Percentiles rank a stretch among this genome's conserved stretches.
These are phyloP conservation scores for Saprolegnia parasitica DNA, from an alignment of 352 stramenopile genomes.

Conservation along the genomic window DNA sequence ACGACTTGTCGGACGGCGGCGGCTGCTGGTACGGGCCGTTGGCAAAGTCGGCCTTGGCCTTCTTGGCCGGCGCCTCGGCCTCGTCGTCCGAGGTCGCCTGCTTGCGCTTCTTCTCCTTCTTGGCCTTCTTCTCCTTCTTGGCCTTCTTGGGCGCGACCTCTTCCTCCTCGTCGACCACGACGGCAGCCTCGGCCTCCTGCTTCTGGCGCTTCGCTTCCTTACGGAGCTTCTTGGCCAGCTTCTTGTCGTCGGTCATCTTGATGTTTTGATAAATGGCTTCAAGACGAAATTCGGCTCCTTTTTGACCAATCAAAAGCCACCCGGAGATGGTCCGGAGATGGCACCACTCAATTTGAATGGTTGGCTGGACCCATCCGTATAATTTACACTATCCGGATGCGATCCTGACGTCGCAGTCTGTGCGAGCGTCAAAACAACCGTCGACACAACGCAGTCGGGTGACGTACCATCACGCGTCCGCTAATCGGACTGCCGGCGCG, in stretches of 20 bases:
- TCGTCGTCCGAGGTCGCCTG: constrained; percentile 23
- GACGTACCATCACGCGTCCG: background rate
- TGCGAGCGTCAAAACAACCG: background rate
- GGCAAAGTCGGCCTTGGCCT: constrained; percentile 46
- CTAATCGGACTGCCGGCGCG: no score
- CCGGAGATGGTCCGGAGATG: background rate
- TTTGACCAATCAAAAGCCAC: constrained; percentile 14
- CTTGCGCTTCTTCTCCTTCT: constrained; percentile 51
- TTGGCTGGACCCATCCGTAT: constrained; percentile 14
- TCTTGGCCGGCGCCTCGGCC: constrained; percentile 27
- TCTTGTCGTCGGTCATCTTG: constrained; percentile 28
- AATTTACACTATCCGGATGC: background rate
- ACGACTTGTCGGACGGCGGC: constrained; percentile 54
- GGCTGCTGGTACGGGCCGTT: constrained; percentile 71
- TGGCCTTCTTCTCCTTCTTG: constrained; percentile 49
- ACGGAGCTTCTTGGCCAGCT: constrained; percentile 34
- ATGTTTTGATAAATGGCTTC: background rate
- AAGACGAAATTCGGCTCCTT: background rate
- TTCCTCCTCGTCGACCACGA: constrained; percentile 5
- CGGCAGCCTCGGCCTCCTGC: constrained; percentile 20
- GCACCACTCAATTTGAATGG: constrained; percentile 12
- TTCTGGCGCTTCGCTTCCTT: constrained; percentile 27
- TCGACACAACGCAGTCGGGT: background rate
- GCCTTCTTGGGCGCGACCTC: constrained; percentile 31
- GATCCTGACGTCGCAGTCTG: background rate